Conservation (phyloP, 1,284 basidiomycete species). For the Termitomyces sp. region DNA sequence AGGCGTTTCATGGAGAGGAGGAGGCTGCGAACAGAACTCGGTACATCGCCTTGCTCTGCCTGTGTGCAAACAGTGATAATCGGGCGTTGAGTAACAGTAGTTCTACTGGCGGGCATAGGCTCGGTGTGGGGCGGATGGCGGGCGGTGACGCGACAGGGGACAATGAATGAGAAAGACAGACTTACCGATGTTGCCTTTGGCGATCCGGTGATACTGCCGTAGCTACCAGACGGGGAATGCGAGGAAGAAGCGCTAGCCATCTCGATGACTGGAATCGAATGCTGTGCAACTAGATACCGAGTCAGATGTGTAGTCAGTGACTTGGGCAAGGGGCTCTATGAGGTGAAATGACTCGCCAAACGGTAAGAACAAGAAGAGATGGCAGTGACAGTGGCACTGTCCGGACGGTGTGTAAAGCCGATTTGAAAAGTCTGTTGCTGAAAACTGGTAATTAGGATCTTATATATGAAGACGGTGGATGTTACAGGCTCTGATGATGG, state of each 20-base stretch:
- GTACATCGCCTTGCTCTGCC: constrained; percentile 39
- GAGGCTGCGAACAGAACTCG: constrained; percentile 71
- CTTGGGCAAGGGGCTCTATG: background rate
- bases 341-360: background rate
- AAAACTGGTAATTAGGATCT: constrained; percentile 6
- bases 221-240: constrained; percentile 5
- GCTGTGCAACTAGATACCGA: constrained; percentile 13
- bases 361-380: background rate
- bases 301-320: background rate
- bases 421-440: background rate
- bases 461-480: constrained; percentile 8
- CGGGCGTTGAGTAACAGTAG: constrained; percentile 15
- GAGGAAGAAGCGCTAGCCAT: constrained; percentile 7
- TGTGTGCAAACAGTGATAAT: constrained; percentile 17
- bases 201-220: constrained; percentile 14
- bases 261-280: constrained; percentile 2
- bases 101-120: background rate
- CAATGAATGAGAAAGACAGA: background rate
- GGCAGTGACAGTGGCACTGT: background rate
- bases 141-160: background rate
- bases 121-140: background rate
- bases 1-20: constrained; percentile 85
- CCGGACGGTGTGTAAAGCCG: background rate
- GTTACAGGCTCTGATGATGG: constrained; percentile 13
- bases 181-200: constrained; percentile 9